Conservation (phyloP, 257 asterid genomes). For the Jaltomata sinuosa region DNA sequence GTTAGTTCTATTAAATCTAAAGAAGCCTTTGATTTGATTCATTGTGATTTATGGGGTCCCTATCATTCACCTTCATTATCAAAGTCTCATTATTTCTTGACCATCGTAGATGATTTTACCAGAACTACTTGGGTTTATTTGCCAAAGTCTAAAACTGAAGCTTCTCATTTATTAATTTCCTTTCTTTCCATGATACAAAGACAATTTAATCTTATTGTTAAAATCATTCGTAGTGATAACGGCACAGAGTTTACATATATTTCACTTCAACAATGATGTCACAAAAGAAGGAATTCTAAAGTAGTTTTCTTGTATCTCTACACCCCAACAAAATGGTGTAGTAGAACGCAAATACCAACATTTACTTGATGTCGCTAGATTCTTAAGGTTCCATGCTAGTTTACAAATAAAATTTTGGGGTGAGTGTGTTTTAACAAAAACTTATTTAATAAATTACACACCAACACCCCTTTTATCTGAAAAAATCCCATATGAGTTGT, state of each 20-base stretch:
- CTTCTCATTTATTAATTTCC: neutral
- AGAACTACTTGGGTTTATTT: neutral
- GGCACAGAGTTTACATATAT: neutral
- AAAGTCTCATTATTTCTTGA: neutral
- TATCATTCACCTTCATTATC: neutral
- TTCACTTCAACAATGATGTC: neutral
- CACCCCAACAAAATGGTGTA: neutral
- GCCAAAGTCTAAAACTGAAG: neutral
- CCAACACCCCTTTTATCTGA: neutral
- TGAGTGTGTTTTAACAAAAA: neutral
- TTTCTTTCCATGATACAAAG: neutral
- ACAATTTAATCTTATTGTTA: neutral
- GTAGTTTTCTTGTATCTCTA: neutral
- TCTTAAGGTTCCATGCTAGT: neutral
- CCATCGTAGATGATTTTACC: neutral
- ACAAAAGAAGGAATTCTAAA: neutral
- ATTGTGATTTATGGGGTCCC: conserved; percentile 2
- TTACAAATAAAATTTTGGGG: neutral
- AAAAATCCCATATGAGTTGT: neutral
- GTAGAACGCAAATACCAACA: neutral
- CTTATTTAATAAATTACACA: neutral
- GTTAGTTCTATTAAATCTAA: neutral
- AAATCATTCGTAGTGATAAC: neutral
- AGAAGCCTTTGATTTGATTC: neutral
- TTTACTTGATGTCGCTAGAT: neutral